phyloP scores from a whole-genome alignment of 352 stramenopile species.

The Phytopythium montanum region DNA sequence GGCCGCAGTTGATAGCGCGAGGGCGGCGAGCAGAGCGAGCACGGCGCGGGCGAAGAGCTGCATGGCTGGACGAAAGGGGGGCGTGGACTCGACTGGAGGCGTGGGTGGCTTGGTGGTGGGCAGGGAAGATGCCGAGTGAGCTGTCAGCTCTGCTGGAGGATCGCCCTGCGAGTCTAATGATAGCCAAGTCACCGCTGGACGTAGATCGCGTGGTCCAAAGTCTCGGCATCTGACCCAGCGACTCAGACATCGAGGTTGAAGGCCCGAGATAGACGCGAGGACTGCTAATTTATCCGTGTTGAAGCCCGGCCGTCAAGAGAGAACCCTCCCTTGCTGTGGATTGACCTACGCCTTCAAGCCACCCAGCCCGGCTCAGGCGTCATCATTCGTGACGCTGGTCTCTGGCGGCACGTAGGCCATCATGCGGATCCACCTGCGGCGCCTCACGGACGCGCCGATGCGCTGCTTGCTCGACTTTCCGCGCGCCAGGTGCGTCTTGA shows the following conservation, averaged over 20 bases:
- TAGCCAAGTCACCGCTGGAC: not conserved
- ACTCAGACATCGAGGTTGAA: too few species aligned
- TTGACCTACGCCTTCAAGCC: too few species aligned
- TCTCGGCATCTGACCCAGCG: not conserved
- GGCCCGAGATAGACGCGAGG: too few species aligned
- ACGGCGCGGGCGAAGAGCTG: conserved; percentile 10
- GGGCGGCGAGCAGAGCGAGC: conserved; percentile 9
- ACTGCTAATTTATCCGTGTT: not conserved
- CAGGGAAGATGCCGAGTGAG: not conserved
- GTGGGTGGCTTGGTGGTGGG: not conserved
- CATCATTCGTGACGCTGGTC: conserved; percentile 11
- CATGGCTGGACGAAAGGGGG: not conserved
- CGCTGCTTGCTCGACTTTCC: conserved; percentile 80
- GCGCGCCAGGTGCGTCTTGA: conserved; percentile 76
- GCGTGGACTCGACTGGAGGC: not conserved
- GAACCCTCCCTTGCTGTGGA: too few species aligned
- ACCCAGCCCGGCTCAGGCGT: not conserved
- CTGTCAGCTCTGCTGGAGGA: not conserved
- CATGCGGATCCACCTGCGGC: conserved; percentile 83
- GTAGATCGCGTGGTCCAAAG: not conserved
- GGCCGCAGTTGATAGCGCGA: too few species aligned
- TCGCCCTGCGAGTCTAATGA: not conserved
- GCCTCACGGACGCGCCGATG: conserved; percentile 64
- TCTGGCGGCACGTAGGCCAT: conserved; percentile 75
- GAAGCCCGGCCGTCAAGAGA: too few species aligned